phyloP scores from a whole-genome alignment of 1,284 basidiomycete genomes.

The Gastroboletus turbinatus region DNA sequence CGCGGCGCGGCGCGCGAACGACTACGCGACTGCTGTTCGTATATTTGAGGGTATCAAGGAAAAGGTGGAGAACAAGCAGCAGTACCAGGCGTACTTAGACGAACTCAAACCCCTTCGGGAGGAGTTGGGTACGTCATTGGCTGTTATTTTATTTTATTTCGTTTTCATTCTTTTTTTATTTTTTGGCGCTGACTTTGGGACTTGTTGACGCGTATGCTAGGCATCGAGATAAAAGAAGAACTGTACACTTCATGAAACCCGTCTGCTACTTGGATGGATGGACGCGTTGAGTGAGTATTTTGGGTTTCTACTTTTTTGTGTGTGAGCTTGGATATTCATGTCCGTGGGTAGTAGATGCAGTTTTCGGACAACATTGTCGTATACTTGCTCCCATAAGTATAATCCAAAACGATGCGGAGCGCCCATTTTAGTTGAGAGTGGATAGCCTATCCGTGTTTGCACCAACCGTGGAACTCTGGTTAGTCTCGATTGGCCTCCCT shows the following conservation, averaged over 20 bases:
- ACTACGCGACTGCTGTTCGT: constrained; percentile 95
- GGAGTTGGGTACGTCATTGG: constrained; percentile 76
- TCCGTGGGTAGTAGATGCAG: constrained; percentile 26
- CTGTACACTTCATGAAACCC: constrained; percentile 36
- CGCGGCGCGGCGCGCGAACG: constrained; percentile 90
- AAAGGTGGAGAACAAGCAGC: constrained; percentile 94
- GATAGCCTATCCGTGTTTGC: background rate
- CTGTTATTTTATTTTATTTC: background rate
- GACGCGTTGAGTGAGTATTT: constrained; percentile 21
- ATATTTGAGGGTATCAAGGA: constrained; percentile 92
- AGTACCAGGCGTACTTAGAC: constrained; percentile 88
- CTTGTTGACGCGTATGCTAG: constrained; percentile 21
- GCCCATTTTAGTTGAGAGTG: background rate
- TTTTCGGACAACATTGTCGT: constrained; percentile 21
- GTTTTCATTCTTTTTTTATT: background rate
- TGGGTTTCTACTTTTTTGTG: background rate
- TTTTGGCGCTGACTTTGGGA: background rate
- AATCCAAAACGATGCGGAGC: constrained; percentile 20
- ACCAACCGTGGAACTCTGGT: background rate
- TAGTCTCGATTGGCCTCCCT: background rate
- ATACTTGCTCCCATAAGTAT: constrained; percentile 16
- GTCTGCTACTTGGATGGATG: constrained; percentile 9
- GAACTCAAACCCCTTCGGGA: constrained; percentile 85
- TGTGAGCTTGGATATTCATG: constrained; percentile 10
- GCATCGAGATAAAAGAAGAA: constrained; percentile 47